Conservation (phyloP, 441 rosid species). For the Eutrema salsugineum region DNA sequence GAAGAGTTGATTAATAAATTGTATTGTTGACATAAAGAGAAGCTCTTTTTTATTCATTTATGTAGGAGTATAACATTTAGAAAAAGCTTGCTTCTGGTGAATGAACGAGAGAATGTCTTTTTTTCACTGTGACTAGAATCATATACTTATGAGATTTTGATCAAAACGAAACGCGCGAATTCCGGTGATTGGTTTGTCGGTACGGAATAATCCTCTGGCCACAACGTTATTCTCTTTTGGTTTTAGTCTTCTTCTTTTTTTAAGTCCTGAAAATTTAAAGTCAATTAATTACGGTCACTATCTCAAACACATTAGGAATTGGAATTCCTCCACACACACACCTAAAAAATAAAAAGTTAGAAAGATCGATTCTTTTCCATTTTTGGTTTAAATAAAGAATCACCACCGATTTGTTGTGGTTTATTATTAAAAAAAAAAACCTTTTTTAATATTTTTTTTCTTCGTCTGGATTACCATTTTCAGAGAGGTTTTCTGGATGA, state of each 20-base stretch:
- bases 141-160: constrained; percentile 7
- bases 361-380: constrained; percentile 10
- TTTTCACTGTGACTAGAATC: not conserved
- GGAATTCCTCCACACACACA: not conserved
- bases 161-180: constrained; percentile 16
- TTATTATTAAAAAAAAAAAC: not conserved
- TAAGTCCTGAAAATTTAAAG: not conserved
- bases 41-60: not conserved
- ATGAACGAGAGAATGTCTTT: constrained; percentile 16
- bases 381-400: not conserved
- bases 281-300: constrained; percentile 12
- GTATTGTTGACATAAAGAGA: not conserved
- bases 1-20: not conserved
- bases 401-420: constrained; percentile 6
- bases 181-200: constrained; percentile 10
- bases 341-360: not conserved
- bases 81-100: not conserved
- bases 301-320: constrained; percentile 8
- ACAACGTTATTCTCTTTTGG: not conserved
- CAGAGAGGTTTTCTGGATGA: constrained; percentile 7
- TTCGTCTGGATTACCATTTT: not conserved
- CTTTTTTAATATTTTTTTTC: not conserved
- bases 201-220: not conserved
- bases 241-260: not conserved
- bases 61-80: not conserved